A percentile compares a stretch with the other conserved stretches of the same genome.
These are phyloP conservation scores for Rhynchosporium secalis DNA, from an alignment of 2,329 filamentous ascomycete genomes.

Conservation along the genomic window DNA sequence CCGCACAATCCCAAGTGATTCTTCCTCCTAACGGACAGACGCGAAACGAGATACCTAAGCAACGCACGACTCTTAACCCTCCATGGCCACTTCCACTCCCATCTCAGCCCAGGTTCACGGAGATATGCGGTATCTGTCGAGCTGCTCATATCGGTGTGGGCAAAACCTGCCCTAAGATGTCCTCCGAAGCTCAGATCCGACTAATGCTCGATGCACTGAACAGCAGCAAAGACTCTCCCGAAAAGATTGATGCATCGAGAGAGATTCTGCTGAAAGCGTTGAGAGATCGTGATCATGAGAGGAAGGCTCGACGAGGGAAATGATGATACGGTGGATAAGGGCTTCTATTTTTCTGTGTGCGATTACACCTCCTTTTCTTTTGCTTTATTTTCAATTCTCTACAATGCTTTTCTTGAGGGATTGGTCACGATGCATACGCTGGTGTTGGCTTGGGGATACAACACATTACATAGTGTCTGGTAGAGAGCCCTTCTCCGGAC, in stretches of 20 bases:
- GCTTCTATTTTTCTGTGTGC: not conserved
- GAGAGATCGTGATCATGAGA: conserved; percentile 2
- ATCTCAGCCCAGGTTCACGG: conserved; percentile 57
- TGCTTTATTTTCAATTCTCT: not conserved
- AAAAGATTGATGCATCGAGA: conserved; percentile 46
- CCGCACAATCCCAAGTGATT: not conserved
- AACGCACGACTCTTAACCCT: too few species aligned
- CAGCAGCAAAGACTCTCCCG: conserved; percentile 54
- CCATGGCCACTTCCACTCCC: conserved; percentile 58
- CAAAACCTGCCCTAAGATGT: conserved; percentile 61
- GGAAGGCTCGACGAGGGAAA: not conserved
- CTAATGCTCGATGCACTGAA: conserved; percentile 64
- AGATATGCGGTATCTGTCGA: conserved; percentile 65
- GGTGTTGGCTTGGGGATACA: not conserved
- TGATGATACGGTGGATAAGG: too few species aligned
- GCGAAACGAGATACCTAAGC: not conserved
- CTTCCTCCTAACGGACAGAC: not conserved
- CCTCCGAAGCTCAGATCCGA: conserved; percentile 61
- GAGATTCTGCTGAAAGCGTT: conserved; percentile 14
- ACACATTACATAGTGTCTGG: too few species aligned
- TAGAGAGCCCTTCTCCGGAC: too few species aligned
- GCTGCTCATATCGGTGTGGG: conserved; percentile 58
- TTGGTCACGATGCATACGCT: not conserved
- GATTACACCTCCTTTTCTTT: not conserved
- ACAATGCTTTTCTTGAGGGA: not conserved